Conservation (phyloP, 768 basidiomycete genomes). For the Termitomyces sp. region DNA sequence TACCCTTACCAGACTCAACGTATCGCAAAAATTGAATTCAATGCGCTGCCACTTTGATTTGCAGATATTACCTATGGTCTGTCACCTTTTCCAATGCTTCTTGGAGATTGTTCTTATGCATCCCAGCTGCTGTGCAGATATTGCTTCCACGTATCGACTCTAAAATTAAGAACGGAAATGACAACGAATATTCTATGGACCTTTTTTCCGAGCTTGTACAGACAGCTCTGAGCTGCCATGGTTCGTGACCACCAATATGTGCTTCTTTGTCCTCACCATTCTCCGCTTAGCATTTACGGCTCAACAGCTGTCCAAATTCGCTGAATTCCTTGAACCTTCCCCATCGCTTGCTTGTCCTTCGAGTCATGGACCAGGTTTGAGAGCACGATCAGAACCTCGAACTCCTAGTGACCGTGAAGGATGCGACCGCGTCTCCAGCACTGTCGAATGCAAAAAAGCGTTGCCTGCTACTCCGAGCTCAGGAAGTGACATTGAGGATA, state of each 20-base stretch:
- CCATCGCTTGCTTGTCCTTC: slow-evolving; percentile 4
- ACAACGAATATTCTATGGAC: slow-evolving; percentile 32
- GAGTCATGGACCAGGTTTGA: slow-evolving; percentile 14
- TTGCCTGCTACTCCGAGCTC: slow-evolving; percentile 9
- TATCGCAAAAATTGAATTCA: background rate
- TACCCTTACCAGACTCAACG: slow-evolving; percentile 4
- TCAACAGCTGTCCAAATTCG: slow-evolving; percentile 49
- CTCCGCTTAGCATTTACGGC: slow-evolving; percentile 50
- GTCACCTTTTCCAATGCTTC: slow-evolving; percentile 1
- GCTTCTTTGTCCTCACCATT: slow-evolving; percentile 1
- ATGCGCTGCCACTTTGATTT: background rate
- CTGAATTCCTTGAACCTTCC: slow-evolving; percentile 33
- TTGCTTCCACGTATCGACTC: slow-evolving; percentile 45
- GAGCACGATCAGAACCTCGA: slow-evolving; percentile 17
- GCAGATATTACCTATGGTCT: slow-evolving; percentile 35
- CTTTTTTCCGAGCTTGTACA: slow-evolving; percentile 40
- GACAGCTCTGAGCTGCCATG: slow-evolving; percentile 52
- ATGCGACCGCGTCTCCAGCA: slow-evolving; percentile 8
- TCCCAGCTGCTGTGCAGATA: slow-evolving; percentile 49
- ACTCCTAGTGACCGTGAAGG: slow-evolving; percentile 20
- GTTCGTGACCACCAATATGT: slow-evolving; percentile 28
- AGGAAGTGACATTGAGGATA: slow-evolving; percentile 9
- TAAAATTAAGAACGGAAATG: slow-evolving; percentile 24
- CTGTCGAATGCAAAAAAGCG: slow-evolving; percentile 4
- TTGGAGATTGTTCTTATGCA: background rate